Conservation (phyloP, 139 green algal species). For the Helicosporidium sp. region DNA sequence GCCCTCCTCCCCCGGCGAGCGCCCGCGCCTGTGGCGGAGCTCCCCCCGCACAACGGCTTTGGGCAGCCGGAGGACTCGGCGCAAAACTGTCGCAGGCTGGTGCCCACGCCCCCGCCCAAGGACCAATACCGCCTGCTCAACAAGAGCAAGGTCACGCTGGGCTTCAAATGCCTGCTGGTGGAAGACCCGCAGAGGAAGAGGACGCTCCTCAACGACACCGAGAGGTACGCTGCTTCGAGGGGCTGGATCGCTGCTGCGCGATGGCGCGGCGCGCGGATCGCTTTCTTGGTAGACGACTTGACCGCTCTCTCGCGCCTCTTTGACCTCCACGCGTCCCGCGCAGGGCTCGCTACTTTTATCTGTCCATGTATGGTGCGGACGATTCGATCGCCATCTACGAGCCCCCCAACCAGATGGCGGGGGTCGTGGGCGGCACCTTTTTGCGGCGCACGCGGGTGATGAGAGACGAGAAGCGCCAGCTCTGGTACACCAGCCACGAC, state of each 20-base stretch:
- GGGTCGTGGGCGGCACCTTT: conserved; percentile 76
- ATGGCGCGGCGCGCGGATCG: too few species aligned
- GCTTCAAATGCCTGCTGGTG: too few species aligned
- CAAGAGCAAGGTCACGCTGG: not conserved
- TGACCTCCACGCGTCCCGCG: not conserved
- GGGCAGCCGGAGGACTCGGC: conserved; percentile 56
- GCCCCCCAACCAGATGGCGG: conserved; percentile 56
- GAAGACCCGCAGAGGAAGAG: too few species aligned
- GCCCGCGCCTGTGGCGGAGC: conserved; percentile 5
- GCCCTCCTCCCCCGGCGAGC: conserved; percentile 7
- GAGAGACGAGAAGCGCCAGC: conserved; percentile 9
- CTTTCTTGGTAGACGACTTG: too few species aligned
- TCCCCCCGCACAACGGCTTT: conserved; percentile 65
- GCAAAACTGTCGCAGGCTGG: conserved; percentile 66
- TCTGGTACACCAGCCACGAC: conserved; percentile 18
- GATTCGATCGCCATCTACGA: conserved; percentile 76
- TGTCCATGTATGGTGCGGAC: conserved; percentile 76
- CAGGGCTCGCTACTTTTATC: conserved; percentile 53
- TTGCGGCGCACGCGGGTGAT: conserved; percentile 47
- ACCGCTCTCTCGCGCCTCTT: not conserved
- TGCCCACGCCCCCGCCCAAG: conserved; percentile 7
- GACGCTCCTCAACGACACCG: too few species aligned
- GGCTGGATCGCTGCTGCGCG: too few species aligned
- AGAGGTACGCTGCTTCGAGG: too few species aligned
- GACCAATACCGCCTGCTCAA: conserved; percentile 3